Conservation (phyloP, 768 basidiomycete species). For the Mycena filopes region DNA sequence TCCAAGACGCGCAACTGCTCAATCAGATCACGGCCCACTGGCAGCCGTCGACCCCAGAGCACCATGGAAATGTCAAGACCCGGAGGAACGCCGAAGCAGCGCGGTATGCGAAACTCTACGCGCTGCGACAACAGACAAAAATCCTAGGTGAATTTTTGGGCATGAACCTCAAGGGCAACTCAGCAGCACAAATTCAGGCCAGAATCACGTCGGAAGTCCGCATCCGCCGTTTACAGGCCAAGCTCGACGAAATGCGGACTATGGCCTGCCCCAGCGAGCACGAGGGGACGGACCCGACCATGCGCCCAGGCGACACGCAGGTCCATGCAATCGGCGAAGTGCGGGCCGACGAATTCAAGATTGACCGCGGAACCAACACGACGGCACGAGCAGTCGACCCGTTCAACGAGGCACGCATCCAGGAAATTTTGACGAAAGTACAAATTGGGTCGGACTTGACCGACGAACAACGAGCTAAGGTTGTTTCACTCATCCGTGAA, state of each 20-base stretch:
- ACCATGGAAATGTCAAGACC: background rate
- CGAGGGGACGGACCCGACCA: background rate
- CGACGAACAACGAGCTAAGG: constrained; percentile 2
- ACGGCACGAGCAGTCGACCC: constrained; percentile 22
- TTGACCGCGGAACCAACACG: constrained; percentile 3
- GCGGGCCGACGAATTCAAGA: background rate
- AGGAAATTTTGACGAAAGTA: constrained; percentile 29
- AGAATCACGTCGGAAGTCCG: constrained; percentile 9
- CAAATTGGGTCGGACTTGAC: constrained; percentile 36
- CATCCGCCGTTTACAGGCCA: background rate
- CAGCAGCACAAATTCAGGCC: background rate
- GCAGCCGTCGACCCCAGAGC: background rate
- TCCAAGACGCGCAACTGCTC: background rate
- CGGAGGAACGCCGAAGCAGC: background rate
- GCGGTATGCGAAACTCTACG: background rate
- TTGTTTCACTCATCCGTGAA: background rate
- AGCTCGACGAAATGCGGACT: constrained; percentile 21
- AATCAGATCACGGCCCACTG: constrained; percentile 3
- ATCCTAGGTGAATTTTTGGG: background rate
- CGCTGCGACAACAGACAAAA: background rate
- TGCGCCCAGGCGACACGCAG: background rate
- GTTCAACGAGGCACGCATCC: constrained; percentile 33
- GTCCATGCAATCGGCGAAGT: background rate
- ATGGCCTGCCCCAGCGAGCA: constrained; percentile 3
- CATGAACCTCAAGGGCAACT: background rate